These are phyloP conservation scores for Penicillium sp. DNA, from an alignment of 2,329 filamentous ascomycete genomes.

Conservation along the genomic window DNA sequence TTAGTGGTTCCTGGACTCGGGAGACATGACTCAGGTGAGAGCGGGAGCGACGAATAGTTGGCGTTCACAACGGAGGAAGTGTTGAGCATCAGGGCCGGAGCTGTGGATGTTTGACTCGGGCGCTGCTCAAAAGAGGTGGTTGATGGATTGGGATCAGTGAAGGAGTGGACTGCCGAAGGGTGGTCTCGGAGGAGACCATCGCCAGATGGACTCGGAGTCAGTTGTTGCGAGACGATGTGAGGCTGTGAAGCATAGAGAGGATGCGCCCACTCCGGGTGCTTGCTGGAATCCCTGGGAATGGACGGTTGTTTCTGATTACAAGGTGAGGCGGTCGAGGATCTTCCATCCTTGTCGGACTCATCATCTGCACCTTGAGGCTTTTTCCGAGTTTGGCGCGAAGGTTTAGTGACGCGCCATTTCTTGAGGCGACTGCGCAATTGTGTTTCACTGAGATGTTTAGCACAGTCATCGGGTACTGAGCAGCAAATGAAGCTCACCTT, in stretches of 20 bases:
- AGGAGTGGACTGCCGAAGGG: conserved; percentile 21
- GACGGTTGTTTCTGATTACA: conserved; percentile 9
- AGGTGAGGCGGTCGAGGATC: conserved; percentile 14
- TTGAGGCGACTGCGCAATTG: conserved; percentile 49
- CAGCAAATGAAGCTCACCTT: conserved; percentile 35
- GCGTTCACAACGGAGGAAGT: conserved; percentile 30
- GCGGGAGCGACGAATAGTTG: conserved; percentile 31
- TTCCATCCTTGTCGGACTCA: conserved; percentile 21
- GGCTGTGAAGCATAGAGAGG: conserved; percentile 17
- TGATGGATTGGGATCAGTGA: conserved; percentile 23
- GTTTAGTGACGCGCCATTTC: conserved; percentile 52
- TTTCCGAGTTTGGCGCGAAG: conserved; percentile 48
- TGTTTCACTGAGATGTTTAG: conserved; percentile 40
- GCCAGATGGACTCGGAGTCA: conserved; percentile 28
- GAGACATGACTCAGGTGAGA: conserved; percentile 33
- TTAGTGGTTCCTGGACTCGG: conserved; percentile 31
- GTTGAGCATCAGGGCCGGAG: conserved; percentile 31
- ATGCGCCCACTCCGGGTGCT: conserved; percentile 20
- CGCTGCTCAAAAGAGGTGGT: conserved; percentile 31
- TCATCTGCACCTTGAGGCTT: conserved; percentile 35
- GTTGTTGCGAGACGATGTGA: conserved; percentile 21
- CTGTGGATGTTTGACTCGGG: conserved; percentile 29
- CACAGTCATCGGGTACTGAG: not conserved
- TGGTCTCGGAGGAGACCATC: conserved; percentile 26
- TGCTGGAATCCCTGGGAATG: conserved; percentile 6